Evolutionary conservation across 345 rosid genomes (phyloP).

Genomic region (Salix koriyanagi): DNA sequence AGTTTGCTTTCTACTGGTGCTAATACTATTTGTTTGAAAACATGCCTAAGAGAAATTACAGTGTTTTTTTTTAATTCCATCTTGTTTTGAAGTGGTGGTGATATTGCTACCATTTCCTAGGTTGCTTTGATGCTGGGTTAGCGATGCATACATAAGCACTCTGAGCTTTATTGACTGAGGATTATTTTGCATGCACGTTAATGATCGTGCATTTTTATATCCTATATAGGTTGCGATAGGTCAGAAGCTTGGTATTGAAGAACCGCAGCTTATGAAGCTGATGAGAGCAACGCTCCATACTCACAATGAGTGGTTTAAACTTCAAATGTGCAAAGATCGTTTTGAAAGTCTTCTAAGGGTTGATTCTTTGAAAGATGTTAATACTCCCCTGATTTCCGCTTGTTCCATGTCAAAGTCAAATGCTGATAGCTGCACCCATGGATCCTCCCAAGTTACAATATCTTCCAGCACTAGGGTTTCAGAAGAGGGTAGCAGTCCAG

Average conservation of each 20-base stretch:
- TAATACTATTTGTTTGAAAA: too few relatives aligned
- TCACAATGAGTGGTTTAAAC: conserved; percentile 86
- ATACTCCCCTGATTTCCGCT: conserved; percentile 43
- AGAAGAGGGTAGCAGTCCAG: conserved; percentile 77
- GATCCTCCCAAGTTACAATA: conserved; percentile 68
- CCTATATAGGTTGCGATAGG: conserved; percentile 67
- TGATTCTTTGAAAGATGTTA: conserved; percentile 60
- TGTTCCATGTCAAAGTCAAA: conserved; percentile 51
- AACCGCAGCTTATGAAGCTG: conserved; percentile 84
- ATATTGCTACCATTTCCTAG: too few relatives aligned
- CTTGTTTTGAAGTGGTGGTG: too few relatives aligned
- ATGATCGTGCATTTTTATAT: conserved; percentile 39
- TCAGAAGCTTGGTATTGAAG: conserved; percentile 72
- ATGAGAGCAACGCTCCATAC: conserved; percentile 85
- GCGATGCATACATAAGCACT: not conserved
- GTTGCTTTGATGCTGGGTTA: not conserved
- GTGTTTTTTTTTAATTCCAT: too few relatives aligned
- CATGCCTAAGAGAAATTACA: too few relatives aligned
- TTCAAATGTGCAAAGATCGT: conserved; percentile 68
- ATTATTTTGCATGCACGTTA: not conserved
- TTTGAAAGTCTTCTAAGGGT: conserved; percentile 50
- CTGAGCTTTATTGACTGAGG: not conserved
- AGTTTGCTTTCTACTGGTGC: too few relatives aligned
- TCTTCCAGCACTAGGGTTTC: conserved; percentile 60
- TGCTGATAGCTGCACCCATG: conserved; percentile 62